Percentiles rank a stretch among this genome's conserved stretches.
phyloP scores from a whole-genome alignment of 768 basidiomycete genomes.

The Leucogyrophana mollusca region DNA sequence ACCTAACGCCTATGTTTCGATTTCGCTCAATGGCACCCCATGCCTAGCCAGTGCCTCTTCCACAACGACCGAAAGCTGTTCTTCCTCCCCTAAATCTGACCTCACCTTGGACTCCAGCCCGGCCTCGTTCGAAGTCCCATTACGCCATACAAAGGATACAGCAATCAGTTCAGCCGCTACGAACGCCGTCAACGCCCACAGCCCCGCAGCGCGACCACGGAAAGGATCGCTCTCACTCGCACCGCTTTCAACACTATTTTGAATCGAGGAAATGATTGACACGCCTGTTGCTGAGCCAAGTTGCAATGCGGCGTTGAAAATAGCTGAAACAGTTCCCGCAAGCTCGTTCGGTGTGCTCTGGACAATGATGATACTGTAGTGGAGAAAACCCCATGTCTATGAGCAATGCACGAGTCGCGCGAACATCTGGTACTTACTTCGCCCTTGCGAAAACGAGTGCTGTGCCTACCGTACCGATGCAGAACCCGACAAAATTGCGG shows the following conservation, averaged over 20 bases:
- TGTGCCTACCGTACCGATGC: constrained; percentile 13
- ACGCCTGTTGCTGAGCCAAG: constrained; percentile 20
- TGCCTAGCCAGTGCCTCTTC: too few relatives aligned
- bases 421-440: constrained; percentile 10
- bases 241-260: constrained; percentile 10
- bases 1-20: too few relatives aligned
- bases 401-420: not conserved
- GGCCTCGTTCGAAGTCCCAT: too few relatives aligned
- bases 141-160: too few relatives aligned
- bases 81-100: too few relatives aligned
- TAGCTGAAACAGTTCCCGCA: constrained; percentile 20
- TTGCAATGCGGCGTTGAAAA: constrained; percentile 22
- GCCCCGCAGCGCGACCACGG: constrained; percentile 14
- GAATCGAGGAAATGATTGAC: constrained; percentile 18
- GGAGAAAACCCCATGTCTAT: not conserved
- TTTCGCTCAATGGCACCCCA: too few relatives aligned
- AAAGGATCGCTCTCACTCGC: constrained; percentile 2
- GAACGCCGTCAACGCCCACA: constrained; percentile 15
- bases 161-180: not conserved
- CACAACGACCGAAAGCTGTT: too few relatives aligned
- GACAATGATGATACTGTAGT: constrained; percentile 15
- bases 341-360: constrained; percentile 13
- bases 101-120: too few relatives aligned
- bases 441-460: constrained; percentile 15
- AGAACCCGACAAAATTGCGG: constrained; percentile 16